Evolutionary conservation across 306 rosid species (phyloP), one percentile per base, ranked within the genome.

Genomic region (Cicer yamashitae): DNA sequence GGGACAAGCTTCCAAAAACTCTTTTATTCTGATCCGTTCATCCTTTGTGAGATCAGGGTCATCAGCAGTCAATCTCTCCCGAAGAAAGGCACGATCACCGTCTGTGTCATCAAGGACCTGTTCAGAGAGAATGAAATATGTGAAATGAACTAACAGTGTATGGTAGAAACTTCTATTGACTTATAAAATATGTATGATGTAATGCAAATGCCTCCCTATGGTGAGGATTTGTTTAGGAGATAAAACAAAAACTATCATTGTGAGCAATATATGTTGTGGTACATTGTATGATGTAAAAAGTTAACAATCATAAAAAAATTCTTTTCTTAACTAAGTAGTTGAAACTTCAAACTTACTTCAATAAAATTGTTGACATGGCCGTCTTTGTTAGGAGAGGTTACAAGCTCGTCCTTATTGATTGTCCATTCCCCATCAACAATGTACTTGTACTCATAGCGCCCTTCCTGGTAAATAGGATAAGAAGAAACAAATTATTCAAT

Each of bases 391-490:
- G 89, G 87, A 69, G 84, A 78, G 71, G 90, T 80, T 53, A 88
- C 40, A 12, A 39, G 89, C 80, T 89, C 91, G 15, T 76, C 2
- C 14, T 75, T 67, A 43, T 86, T 92, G 86, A 76, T 73, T 14
- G 46, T 86, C 99, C 99, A 96, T 74, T 77, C 77, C 53, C 98
- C 99, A 80, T 96, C 90, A 72, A 92, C 79, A 20, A 96, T 84
- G 83, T 92, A 96, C 88, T 96, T 96, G 83, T 96, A 96, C 87
- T 96, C 99, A 1, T 90, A 96, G 46, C n/a, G 78, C 77, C 99
- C 99, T 87, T 92, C 98, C 99, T 96, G 87, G 79, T 53, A 79
- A 61, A 63, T 20, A 46, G 52, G 51, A 54, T 60, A 72, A n/a
- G 44, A 60, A 73, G n/a, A 59, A 82, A 45, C 56, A 53, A 66